phyloP scores from a whole-genome alignment of 805 yeast genomes.

The Starmera caribaea region DNA sequence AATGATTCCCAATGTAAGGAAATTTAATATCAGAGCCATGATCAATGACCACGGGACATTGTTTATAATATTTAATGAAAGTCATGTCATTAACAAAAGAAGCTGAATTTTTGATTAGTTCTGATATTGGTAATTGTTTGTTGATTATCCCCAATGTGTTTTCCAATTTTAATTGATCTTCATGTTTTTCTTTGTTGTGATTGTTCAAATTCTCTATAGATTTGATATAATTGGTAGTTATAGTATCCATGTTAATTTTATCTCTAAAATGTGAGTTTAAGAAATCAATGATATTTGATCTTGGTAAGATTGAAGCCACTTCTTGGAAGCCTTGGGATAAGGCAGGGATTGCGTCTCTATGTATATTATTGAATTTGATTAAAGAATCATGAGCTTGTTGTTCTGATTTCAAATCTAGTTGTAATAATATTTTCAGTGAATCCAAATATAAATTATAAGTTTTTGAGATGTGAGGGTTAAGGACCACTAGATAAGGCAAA shows the following conservation, averaged over 20 bases:
- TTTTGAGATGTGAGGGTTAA: conserved; percentile 79
- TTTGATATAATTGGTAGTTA: conserved; percentile 78
- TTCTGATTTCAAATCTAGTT: conserved; percentile 37
- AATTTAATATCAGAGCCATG: conserved; percentile 47
- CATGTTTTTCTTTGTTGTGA: too few relatives aligned
- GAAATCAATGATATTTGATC: conserved; percentile 46
- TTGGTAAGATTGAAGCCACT: conserved; percentile 36
- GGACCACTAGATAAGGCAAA: conserved; percentile 74
- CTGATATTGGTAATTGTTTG: conserved; percentile 52
- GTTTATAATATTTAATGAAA: conserved; percentile 71
- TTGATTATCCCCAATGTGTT: conserved; percentile 60
- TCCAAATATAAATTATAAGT: conserved; percentile 66
- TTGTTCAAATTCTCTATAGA: conserved; percentile 33
- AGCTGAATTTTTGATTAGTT: conserved; percentile 52
- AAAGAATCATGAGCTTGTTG: conserved; percentile 42
- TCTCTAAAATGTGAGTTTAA: conserved; percentile 72
- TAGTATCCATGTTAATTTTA: conserved; percentile 75
- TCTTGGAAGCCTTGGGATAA: conserved; percentile 79
- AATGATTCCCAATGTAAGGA: conserved; percentile 80
- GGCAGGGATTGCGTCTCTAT: conserved; percentile 75
- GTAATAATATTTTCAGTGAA: conserved; percentile 46
- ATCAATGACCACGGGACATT: conserved; percentile 51
- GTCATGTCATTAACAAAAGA: conserved; percentile 79
- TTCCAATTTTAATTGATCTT: too few relatives aligned
- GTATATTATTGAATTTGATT: conserved; percentile 55